A percentile compares a stretch with the other conserved stretches of the same genome.
Evolutionary conservation across 1,284 basidiomycete species (phyloP).

Genomic region (Cerrena zonata): DNA sequence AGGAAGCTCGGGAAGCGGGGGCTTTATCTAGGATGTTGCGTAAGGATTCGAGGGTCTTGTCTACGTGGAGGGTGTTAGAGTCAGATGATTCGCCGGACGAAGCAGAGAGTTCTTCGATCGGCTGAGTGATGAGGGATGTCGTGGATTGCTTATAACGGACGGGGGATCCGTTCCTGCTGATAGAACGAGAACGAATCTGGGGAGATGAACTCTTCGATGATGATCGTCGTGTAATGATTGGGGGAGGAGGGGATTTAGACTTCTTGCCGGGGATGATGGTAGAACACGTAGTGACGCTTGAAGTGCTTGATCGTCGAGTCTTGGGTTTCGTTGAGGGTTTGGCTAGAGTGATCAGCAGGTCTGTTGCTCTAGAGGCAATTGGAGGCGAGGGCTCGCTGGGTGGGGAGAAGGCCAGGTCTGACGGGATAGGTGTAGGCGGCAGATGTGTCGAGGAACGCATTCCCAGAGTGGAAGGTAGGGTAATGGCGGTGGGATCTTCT

Average conservation of each 20-base stretch:
- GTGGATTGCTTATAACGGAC: constrained; percentile 18
- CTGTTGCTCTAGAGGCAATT: constrained; percentile 9
- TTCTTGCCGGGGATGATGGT: constrained; percentile 9
- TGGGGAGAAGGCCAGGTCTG: constrained; percentile 12
- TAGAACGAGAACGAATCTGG: constrained; percentile 14
- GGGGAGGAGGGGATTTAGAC: constrained; percentile 24
- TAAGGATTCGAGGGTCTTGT: constrained; percentile 58
- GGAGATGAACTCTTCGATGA: constrained; percentile 7
- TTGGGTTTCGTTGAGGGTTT: constrained; percentile 7
- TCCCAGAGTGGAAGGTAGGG: constrained; percentile 67
- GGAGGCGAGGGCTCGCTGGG: constrained; percentile 3
- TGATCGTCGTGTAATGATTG: constrained; percentile 18
- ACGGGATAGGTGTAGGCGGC: constrained; percentile 30
- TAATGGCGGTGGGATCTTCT: constrained; percentile 44
- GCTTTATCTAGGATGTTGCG: constrained; percentile 62
- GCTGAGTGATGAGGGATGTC: constrained; percentile 40
- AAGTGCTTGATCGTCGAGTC: constrained; percentile 11
- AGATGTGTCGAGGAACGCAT: constrained; percentile 41
- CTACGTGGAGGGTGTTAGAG: constrained; percentile 42
- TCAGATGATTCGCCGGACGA: constrained; percentile 34
- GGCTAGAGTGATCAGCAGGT: neutral
- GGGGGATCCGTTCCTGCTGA: constrained; percentile 31
- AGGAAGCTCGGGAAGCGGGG: constrained; percentile 11
- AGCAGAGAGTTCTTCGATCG: constrained; percentile 49
- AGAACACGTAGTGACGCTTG: constrained; percentile 14